Evolutionary conservation across 306 rosid genomes (phyloP).

Genomic region (Corylus avellana): DNA sequence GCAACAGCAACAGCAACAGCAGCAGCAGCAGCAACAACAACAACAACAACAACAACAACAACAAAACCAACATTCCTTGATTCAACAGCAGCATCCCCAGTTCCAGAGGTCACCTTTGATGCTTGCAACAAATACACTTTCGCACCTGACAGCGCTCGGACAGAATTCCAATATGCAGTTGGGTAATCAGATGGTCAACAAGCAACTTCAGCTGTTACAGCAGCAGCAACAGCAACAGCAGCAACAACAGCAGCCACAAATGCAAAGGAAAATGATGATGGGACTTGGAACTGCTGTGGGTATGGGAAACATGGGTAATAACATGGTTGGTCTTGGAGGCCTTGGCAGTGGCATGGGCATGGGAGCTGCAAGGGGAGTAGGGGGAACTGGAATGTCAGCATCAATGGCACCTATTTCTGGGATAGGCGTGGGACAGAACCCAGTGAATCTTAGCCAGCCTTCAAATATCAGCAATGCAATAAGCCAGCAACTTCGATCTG

Average conservation of each 20-base stretch:
- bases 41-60: slow-evolving; percentile 24
- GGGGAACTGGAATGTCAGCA: slow-evolving; percentile 80
- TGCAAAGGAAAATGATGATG: slow-evolving; percentile 88
- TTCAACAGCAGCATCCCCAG: slow-evolving; percentile 77
- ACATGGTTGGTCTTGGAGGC: slow-evolving; percentile 73
- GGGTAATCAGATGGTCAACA: slow-evolving; percentile 67
- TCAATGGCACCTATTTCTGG: slow-evolving; percentile 68
- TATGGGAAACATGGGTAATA: slow-evolving; percentile 60
- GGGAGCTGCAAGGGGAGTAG: slow-evolving; percentile 77
- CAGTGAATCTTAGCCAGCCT: slow-evolving; percentile 61
- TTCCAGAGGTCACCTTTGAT: slow-evolving; percentile 71
- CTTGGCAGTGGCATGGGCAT: slow-evolving; percentile 69
- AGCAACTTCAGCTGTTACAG: slow-evolving; percentile 62
- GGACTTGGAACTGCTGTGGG: slow-evolving; percentile 75
- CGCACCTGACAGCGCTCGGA: slow-evolving; percentile 67
- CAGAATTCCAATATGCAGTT: slow-evolving; percentile 71
- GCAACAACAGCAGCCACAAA: slow-evolving; percentile 58
- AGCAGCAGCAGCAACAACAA: slow-evolving; percentile 32
- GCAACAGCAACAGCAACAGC: not conserved
- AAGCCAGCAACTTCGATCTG: slow-evolving; percentile 65
- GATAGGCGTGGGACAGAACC: slow-evolving; percentile 77
- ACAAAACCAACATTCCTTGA: slow-evolving; percentile 66
- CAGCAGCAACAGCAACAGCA: slow-evolving; percentile 61
- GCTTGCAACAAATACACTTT: slow-evolving; percentile 66
- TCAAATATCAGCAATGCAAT: slow-evolving; percentile 55